Base-by-base conservation (phyloP, 768 basidiomycete species). In the Amanita pallidorosea region DNA sequence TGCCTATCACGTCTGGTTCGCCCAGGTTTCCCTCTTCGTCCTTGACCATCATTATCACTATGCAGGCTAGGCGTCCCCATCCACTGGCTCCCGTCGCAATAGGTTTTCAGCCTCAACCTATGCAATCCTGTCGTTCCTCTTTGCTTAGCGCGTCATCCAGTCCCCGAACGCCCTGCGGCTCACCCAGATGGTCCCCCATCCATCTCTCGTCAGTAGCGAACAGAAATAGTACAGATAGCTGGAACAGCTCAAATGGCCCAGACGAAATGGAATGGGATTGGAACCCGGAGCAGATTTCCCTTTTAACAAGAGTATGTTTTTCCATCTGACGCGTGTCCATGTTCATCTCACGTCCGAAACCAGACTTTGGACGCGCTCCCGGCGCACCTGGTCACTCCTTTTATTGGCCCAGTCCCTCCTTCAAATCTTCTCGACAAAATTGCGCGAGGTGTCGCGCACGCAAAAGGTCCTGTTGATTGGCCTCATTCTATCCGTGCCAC, bases 391-490 rank as follows among this genome's bases (percentile, higher is more conserved):
- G 72, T 88, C 63, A 91, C 89, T 13, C 89, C 88, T 49, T 91
- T 88, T 73, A 82, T 85, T 56, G 88, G 89, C 27, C 75, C 81
- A 41, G 77, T 91, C 17, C 89, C 89, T 1, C 88, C 88, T 29
- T 81, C 85, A 12, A 91, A 91, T 63, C 76, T 91, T 18, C 80
- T 92, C 53, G 88, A 92, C 65, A 88, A 87, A 70, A 81, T 92
- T 56, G 86, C 89, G 9, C 80, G 85, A 12, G 81, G 86, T 47
- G 79, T 92, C 54, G 68, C 76, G 7, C 71, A 84, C 25, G 83
- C 84, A 46, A 89, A 89, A 61, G 87, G 84, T 5, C 76, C 83
- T 12, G 64, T 70, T 29, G 86, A 86, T 51, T 92, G 88, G 89
- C 84, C 85, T 1, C 86, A 91, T 59, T 88, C 88, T 20, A 60